Evolutionary conservation across 2,329 filamentous ascomycete genomes (phyloP).

Genomic region (Alternaria hordeiaustralica): DNA sequence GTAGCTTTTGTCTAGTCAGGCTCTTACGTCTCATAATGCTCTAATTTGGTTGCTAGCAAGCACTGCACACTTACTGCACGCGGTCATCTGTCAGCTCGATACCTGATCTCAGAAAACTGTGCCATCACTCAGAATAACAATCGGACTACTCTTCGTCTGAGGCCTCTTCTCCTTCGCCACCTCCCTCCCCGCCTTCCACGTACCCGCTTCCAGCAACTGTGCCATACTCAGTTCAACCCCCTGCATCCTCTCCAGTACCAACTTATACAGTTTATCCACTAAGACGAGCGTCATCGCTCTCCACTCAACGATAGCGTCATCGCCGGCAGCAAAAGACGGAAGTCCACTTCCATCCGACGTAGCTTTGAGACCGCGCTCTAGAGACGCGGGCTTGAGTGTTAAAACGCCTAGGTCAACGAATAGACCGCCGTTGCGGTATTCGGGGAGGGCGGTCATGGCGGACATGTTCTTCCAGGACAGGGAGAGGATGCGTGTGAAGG

Average conservation of each 20-base stretch:
- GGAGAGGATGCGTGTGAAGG: constrained; percentile 73
- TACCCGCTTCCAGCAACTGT: constrained; percentile 91
- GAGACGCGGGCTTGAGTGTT: constrained; percentile 71
- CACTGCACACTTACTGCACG: no score
- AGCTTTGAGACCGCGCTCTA: constrained; percentile 71
- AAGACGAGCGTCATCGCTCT: constrained; percentile 75
- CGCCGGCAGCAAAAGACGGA: constrained; percentile 72
- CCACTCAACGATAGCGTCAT: constrained; percentile 81
- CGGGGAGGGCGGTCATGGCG: constrained; percentile 84
- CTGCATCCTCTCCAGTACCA: constrained; percentile 73
- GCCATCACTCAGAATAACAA: constrained; percentile 39
- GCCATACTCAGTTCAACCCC: constrained; percentile 74
- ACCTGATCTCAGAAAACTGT: constrained; percentile 28
- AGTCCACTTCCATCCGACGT: constrained; percentile 65
- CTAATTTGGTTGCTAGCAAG: no score
- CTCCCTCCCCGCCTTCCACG: constrained; percentile 72
- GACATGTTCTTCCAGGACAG: constrained; percentile 81
- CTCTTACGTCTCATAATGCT: no score
- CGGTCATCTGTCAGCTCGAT: no score
- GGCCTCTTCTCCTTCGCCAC: constrained; percentile 32
- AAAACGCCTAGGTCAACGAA: constrained; percentile 84
- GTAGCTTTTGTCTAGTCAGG: background rate
- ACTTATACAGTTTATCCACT: constrained; percentile 70
- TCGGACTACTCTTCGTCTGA: constrained; percentile 36
- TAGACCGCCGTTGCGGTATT: constrained; percentile 90